Evolutionary conservation across 805 yeast species (phyloP).

Genomic region (Candida mattraensis): DNA sequence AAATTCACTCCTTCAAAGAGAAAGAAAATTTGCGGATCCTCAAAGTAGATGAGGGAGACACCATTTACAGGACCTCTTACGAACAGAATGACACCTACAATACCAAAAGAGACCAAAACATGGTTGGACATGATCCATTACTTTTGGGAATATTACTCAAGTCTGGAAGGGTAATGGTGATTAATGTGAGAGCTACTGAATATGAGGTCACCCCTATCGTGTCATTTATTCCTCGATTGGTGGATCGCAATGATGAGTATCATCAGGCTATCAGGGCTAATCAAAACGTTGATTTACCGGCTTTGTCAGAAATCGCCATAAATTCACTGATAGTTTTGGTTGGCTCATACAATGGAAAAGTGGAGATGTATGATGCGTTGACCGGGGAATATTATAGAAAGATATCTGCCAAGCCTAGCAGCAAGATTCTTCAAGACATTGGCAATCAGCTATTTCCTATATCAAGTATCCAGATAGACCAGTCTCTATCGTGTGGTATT

Average conservation of each 20-base stretch:
- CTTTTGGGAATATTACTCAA: slow-evolving; percentile 35
- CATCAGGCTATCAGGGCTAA: slow-evolving; percentile 12
- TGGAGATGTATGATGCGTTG: slow-evolving; percentile 41
- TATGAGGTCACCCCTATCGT: slow-evolving; percentile 21
- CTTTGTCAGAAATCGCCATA: slow-evolving; percentile 29
- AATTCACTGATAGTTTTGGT: slow-evolving; percentile 34
- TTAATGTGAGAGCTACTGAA: slow-evolving; percentile 39
- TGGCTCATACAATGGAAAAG: slow-evolving; percentile 44
- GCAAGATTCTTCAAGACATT: slow-evolving; percentile 15
- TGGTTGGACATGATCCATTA: slow-evolving; percentile 33
- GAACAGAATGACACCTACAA: slow-evolving; percentile 23
- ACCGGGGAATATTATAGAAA: slow-evolving; percentile 43
- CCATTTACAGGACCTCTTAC: slow-evolving; percentile 24
- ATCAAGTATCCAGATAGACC: slow-evolving; percentile 24
- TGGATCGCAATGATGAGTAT: slow-evolving; percentile 22
- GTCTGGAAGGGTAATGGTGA: slow-evolving; percentile 41
- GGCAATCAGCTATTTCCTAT: slow-evolving; percentile 20
- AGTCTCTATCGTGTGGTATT: slow-evolving; percentile 35
- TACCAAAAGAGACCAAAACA: slow-evolving; percentile 14
- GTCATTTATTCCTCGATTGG: slow-evolving; percentile 24
- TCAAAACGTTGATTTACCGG: slow-evolving; percentile 26
- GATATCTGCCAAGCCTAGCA: slow-evolving; percentile 20
- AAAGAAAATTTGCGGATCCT: slow-evolving; percentile 7
- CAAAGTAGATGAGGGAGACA: slow-evolving; percentile 10
- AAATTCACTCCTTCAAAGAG: slow-evolving; percentile 22